Base-by-base conservation (phyloP, 2,329 filamentous ascomycete genomes). In the Microdochium trichocladiopsis region DNA sequence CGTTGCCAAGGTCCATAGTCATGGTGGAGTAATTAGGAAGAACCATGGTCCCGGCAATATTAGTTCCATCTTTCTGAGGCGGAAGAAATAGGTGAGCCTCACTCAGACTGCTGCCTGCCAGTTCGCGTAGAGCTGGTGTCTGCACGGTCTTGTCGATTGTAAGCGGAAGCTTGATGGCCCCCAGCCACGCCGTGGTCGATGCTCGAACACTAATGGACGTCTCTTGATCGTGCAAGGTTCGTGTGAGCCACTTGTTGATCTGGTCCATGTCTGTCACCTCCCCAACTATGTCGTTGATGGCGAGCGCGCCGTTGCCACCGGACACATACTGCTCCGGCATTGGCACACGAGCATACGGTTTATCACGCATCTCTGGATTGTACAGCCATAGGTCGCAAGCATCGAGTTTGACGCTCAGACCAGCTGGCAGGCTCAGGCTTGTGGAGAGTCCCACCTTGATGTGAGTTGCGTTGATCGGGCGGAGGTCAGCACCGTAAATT, bases 371-470 rank as follows among this genome's bases (percentile, higher is more conserved):
- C 58, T 56, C 59, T 61, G 56, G 54, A 31, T 65, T 63, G 50
- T 67, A 72, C 9, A 72, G 57, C 10, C 60, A 52, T 31, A 72
- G 56, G 0, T 55, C 55, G 25, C 70, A 58, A 4, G 65, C 63
- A 1, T 69, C 65, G 16, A 71, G 68, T 36, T 62, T 61, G 9
- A 71, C 67, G 0, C 62, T 64, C 25, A 72, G 49, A 1, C 60
- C 61, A 3, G 67, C 58, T 18, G 68, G 69, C 25, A 73, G 57
- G 25, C 65, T 59, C 33, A 72, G 53, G 14, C 67, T 62, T n/a
- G 70, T 68, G 36, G 60, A 41, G 24, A 73, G 56, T 1, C 63
- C 66, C 25, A 71, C 58, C 8, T 61, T 41, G 12, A 72, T 57
- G 1, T 60, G 61, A 16, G 69, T 58, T 14, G 62, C 63, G 2